phyloP scores from a whole-genome alignment of 768 basidiomycete genomes.

The Tricholoma saponaceum region DNA sequence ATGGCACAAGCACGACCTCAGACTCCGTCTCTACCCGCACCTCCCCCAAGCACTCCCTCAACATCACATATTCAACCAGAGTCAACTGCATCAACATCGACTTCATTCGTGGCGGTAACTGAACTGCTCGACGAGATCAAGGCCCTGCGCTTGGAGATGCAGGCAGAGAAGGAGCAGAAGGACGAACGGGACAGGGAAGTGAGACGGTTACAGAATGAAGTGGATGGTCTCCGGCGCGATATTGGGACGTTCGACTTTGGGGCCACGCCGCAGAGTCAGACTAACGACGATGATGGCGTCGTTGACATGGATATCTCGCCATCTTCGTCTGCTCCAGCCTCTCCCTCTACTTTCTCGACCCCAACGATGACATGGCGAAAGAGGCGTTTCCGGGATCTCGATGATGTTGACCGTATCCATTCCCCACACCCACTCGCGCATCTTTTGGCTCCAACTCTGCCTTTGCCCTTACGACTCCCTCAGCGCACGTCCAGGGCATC shows the following conservation, averaged over 20 bases:
- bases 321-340: not conserved
- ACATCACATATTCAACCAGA: not conserved
- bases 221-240: slow-evolving; percentile 3
- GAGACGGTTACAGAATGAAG: slow-evolving; percentile 1
- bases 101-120: not conserved
- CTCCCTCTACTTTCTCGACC: not conserved
- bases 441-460: not conserved
- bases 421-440: slow-evolving; percentile 1
- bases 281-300: not conserved
- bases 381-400: not conserved
- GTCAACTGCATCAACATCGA: not conserved
- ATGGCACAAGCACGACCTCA: not conserved
- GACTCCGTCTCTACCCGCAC: not conserved
- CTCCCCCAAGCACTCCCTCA: not conserved
- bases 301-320: not conserved
- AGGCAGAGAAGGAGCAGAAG: not conserved
- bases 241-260: not conserved
- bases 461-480: not conserved
- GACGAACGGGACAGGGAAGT: slow-evolving; percentile 1
- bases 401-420: not conserved
- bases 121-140: slow-evolving; percentile 5
- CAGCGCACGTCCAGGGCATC: not conserved
- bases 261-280: not conserved
- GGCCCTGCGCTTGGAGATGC: not conserved
- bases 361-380: not conserved